Evolutionary conservation across 2,329 filamentous ascomycete species (phyloP).

Genomic region (Paraconiothyrium brasiliense): DNA sequence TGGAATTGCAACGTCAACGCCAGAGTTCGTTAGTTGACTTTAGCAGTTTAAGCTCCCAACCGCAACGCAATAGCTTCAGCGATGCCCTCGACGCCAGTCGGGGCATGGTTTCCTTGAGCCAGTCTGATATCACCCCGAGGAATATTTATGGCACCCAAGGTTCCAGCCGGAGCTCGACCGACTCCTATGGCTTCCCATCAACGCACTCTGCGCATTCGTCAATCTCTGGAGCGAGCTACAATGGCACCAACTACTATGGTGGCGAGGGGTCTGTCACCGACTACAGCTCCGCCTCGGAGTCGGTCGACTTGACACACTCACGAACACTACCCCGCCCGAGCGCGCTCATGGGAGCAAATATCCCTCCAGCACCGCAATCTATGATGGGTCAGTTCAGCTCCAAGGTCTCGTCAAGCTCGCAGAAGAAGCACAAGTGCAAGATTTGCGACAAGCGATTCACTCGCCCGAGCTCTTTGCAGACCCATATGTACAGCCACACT

Average conservation of each 20-base stretch:
- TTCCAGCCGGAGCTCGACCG: constrained; percentile 74
- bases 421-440: constrained; percentile 99
- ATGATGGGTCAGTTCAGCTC: constrained; percentile 99
- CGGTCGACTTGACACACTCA: constrained; percentile 79
- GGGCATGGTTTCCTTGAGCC: constrained; percentile 94
- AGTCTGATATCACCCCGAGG: constrained; percentile 80
- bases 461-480: constrained; percentile 90
- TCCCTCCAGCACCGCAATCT: constrained; percentile 86
- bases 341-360: constrained; percentile 66
- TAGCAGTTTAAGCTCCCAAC: constrained; percentile 66
- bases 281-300: constrained; percentile 90
- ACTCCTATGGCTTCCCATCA: constrained; percentile 91
- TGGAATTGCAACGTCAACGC: constrained; percentile 59
- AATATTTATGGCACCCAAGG: constrained; percentile 81
- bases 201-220: constrained; percentile 87
- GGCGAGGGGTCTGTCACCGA: constrained; percentile 85
- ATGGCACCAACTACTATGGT: constrained; percentile 83
- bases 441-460: constrained; percentile 98
- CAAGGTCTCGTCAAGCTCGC: constrained; percentile 92
- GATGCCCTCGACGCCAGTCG: constrained; percentile 93
- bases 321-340: constrained; percentile 85
- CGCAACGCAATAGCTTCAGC: constrained; percentile 75
- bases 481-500: constrained; percentile 98
- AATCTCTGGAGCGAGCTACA: constrained; percentile 83
- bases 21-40: constrained; percentile 73